phyloP scores from a whole-genome alignment of 2,329 filamentous ascomycete species.

The Fusarium temperatum region DNA sequence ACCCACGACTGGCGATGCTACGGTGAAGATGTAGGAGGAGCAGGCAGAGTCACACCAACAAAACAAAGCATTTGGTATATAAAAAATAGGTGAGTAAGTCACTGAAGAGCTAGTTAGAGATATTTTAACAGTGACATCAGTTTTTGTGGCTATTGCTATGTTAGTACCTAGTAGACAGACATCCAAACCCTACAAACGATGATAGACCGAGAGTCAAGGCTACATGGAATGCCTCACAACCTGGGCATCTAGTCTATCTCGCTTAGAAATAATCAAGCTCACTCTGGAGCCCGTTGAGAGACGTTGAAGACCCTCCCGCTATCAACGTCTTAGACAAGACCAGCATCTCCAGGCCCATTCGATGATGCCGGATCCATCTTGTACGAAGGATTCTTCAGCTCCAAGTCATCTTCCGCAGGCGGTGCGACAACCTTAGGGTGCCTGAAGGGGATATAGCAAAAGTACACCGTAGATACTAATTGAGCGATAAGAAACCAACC shows the following conservation, averaged over 20 bases:
- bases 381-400: not conserved
- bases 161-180: not conserved
- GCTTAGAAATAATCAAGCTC: not conserved
- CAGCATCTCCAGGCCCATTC: not conserved
- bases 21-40: not conserved
- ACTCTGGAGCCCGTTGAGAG: not conserved
- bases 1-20: constrained; percentile 5
- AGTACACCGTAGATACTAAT: not conserved
- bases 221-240: not conserved
- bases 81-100: not conserved
- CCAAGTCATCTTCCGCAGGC: not conserved
- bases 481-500: not conserved
- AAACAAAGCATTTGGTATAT: not conserved
- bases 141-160: not conserved
- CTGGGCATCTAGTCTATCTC: not conserved
- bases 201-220: not conserved
- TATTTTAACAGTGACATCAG: not conserved
- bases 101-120: not conserved
- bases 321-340: not conserved
- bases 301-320: not conserved
- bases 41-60: not conserved
- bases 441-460: not conserved
- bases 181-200: not conserved
- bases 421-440: not conserved
- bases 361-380: not conserved